These are phyloP conservation scores for Tolypocladium pustulatum DNA, from an alignment of 2,329 filamentous ascomycete species.

Conservation along the genomic window DNA sequence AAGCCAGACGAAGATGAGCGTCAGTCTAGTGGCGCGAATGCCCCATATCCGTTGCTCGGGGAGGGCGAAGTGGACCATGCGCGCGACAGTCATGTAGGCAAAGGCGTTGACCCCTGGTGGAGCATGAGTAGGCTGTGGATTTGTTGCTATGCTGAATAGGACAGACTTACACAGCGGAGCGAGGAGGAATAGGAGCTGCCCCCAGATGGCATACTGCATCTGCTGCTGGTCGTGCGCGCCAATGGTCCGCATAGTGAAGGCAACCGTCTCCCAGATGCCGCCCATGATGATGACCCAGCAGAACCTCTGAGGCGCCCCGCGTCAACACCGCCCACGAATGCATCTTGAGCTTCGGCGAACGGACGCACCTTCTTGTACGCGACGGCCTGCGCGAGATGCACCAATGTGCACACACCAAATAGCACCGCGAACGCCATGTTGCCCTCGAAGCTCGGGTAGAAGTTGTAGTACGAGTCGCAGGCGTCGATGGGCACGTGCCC, in stretches of 20 bases:
- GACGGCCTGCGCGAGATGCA: slow-evolving; percentile 17
- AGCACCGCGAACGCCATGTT: slow-evolving; percentile 20
- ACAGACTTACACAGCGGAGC: slow-evolving; percentile 26
- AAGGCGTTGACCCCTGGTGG: slow-evolving; percentile 30
- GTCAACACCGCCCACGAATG: neutral
- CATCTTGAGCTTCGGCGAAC: neutral
- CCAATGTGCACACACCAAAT: slow-evolving; percentile 16
- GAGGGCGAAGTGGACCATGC: slow-evolving; percentile 26
- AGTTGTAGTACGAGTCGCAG: slow-evolving; percentile 22
- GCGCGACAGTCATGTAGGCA: slow-evolving; percentile 32
- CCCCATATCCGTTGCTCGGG: slow-evolving; percentile 25
- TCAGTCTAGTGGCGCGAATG: slow-evolving; percentile 25
- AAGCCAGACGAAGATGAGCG: slow-evolving; percentile 34
- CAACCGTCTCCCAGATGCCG: slow-evolving; percentile 24
- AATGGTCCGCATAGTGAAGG: slow-evolving; percentile 24
- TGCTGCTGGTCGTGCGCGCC: slow-evolving; percentile 28
- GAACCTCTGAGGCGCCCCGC: slow-evolving; percentile 5
- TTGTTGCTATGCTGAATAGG: neutral
- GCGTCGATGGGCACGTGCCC: slow-evolving; percentile 19
- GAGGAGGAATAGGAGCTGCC: slow-evolving; percentile 27
- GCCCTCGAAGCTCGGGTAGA: slow-evolving; percentile 20
- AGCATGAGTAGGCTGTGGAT: neutral
- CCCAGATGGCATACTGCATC: slow-evolving; percentile 16
- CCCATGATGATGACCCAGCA: slow-evolving; percentile 31
- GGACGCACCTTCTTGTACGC: slow-evolving; percentile 17